Percentiles rank a stretch among this genome's conserved stretches.
These are phyloP conservation scores for Penicillium sp. DNA, from an alignment of 2,329 filamentous ascomycete genomes.

Conservation along the genomic window DNA sequence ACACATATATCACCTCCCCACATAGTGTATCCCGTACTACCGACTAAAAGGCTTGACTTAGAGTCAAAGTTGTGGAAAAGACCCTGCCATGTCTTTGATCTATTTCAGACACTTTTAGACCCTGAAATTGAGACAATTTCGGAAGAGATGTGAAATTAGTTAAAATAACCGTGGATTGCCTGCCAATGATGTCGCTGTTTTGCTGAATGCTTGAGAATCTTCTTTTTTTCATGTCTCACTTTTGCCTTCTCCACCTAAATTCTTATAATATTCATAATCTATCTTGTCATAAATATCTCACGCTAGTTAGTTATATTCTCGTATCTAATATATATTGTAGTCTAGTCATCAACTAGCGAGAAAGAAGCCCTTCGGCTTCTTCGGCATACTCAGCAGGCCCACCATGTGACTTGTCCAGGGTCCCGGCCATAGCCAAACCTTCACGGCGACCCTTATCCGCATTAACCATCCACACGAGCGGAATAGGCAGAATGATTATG, in stretches of 20 bases:
- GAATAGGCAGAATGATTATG: slow-evolving; percentile 76
- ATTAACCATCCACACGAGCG: slow-evolving; percentile 72
- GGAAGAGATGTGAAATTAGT: neutral
- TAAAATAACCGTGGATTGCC: neutral
- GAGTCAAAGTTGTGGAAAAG: neutral
- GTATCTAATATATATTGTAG: neutral
- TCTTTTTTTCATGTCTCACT: neutral
- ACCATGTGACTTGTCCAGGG: slow-evolving; percentile 20
- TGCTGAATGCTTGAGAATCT: neutral
- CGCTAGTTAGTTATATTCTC: neutral
- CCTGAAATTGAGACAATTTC: neutral
- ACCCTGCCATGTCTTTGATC: neutral
- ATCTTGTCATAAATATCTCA: neutral
- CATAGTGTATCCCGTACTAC: neutral
- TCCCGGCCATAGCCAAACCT: slow-evolving; percentile 35
- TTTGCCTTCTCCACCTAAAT: neutral
- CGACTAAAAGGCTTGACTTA: neutral
- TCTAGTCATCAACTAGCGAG: slow-evolving; percentile 7
- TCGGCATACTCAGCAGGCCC: slow-evolving; percentile 16
- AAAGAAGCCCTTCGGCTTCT: slow-evolving; percentile 33
- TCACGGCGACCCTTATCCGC: slow-evolving; percentile 39
- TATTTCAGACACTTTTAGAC: slow-evolving; percentile 1
- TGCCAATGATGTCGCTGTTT: neutral
- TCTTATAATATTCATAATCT: neutral
- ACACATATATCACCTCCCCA: neutral